Conservation (phyloP, 441 rosid species). For the Lepidium campestre region DNA sequence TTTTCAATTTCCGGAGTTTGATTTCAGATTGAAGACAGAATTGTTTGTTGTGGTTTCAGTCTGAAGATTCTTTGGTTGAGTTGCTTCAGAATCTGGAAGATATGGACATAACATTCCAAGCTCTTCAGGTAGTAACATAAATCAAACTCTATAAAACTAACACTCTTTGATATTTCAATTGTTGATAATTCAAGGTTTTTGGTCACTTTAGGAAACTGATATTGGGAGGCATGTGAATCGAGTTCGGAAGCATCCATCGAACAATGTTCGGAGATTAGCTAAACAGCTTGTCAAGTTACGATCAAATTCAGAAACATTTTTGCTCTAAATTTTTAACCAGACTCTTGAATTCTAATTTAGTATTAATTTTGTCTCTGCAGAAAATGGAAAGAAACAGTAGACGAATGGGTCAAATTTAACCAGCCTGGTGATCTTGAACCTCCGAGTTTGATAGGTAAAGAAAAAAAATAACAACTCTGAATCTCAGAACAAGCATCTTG, state of each 20-base stretch:
- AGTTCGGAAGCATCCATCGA: conserved; percentile 67
- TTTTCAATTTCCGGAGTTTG: not conserved
- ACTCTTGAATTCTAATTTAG: not conserved
- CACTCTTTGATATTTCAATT: not conserved
- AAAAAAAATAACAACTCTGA: not conserved
- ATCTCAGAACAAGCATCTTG: conserved; percentile 7
- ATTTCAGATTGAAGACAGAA: conserved; percentile 24
- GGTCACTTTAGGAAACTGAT: conserved; percentile 46
- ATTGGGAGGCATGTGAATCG: conserved; percentile 82
- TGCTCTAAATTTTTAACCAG: not conserved
- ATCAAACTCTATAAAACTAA: not conserved
- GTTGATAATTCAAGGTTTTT: conserved; percentile 1
- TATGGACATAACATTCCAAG: conserved; percentile 89
- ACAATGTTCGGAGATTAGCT: conserved; percentile 70
- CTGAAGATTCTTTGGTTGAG: conserved; percentile 79
- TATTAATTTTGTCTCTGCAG: conserved; percentile 33
- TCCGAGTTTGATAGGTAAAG: conserved; percentile 66
- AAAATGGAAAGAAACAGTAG: conserved; percentile 96
- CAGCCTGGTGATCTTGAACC: conserved; percentile 71
- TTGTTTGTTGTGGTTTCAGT: conserved; percentile 34
- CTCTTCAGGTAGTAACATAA: conserved; percentile 59
- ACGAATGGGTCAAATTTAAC: conserved; percentile 89
- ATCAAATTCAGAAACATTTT: not conserved
- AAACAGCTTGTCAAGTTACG: conserved; percentile 84
- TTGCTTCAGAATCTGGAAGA: conserved; percentile 88